Evolutionary conservation across 208 protist genomes (phyloP).

Genomic region (Tetramitus jugosus): DNA sequence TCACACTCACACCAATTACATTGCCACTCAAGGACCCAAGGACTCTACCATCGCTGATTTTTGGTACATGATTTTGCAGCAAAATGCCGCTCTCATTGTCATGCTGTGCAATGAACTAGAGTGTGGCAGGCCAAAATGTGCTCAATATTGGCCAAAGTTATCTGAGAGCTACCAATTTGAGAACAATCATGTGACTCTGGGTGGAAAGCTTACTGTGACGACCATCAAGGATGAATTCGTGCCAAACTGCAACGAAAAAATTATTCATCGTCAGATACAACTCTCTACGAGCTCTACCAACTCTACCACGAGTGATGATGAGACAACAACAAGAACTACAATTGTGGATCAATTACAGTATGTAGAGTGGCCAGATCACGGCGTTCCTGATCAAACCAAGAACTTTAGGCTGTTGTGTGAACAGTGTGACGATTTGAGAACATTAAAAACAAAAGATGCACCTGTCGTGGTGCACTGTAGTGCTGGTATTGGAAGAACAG

Average conservation of each 20-base stretch:
- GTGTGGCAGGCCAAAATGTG: not conserved
- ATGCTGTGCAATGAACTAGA: not conserved
- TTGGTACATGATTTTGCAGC: constrained; percentile 24
- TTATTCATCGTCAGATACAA: not conserved
- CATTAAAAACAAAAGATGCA: not conserved
- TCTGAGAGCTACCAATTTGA: too few species aligned
- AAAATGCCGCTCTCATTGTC: not conserved
- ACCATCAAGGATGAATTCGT: not conserved
- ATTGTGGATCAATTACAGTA: not conserved
- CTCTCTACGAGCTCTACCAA: not conserved
- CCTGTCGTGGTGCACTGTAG: not conserved
- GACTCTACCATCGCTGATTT: not conserved
- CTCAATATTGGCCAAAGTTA: not conserved
- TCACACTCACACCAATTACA: not conserved
- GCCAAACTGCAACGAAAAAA: not conserved
- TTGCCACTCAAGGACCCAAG: constrained; percentile 11
- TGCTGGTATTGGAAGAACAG: constrained; percentile 3
- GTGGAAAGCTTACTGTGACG: not conserved
- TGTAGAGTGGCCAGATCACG: not conserved
- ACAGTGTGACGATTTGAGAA: not conserved
- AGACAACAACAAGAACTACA: too few species aligned
- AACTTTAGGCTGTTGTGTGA: not conserved
- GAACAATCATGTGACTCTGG: too few species aligned
- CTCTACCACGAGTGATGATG: not conserved
- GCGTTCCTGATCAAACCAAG: not conserved